Conservation (phyloP, 2,329 filamentous ascomycete species). For the Phoma sp. region DNA sequence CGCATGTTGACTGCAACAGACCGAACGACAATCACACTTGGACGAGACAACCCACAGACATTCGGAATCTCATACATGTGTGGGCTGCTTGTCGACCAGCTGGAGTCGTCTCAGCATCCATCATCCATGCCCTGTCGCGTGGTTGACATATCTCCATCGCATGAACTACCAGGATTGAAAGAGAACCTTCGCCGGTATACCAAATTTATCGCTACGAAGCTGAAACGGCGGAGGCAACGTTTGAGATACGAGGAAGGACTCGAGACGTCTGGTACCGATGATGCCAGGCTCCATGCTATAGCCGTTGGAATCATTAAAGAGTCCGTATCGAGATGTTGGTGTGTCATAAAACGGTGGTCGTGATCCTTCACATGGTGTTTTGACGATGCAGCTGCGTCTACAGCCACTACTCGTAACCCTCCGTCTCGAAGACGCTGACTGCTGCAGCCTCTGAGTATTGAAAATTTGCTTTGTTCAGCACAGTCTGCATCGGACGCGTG, state of each 20-base stretch:
- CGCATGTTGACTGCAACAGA: slow-evolving; percentile 1
- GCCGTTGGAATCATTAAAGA: slow-evolving; percentile 5
- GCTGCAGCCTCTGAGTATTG: not conserved
- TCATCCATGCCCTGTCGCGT: slow-evolving; percentile 15
- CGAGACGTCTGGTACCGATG: slow-evolving; percentile 11
- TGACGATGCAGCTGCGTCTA: not conserved
- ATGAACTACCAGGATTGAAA: slow-evolving; percentile 17
- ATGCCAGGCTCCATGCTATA: slow-evolving; percentile 11
- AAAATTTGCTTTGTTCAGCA: too few relatives aligned
- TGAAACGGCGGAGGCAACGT: slow-evolving; percentile 16
- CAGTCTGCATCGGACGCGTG: too few relatives aligned
- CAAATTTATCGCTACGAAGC: slow-evolving; percentile 12
- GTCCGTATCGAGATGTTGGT: slow-evolving; percentile 9
- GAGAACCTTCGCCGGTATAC: slow-evolving; percentile 4
- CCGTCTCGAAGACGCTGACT: not conserved
- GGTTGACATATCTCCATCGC: slow-evolving; percentile 15
- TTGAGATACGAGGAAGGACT: slow-evolving; percentile 2
- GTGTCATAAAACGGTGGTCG: slow-evolving; percentile 1
- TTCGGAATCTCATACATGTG: slow-evolving; percentile 10
- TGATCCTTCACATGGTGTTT: slow-evolving; percentile 1
- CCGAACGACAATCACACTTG: not conserved
- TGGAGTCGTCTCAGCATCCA: slow-evolving; percentile 9
- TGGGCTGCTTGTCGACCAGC: slow-evolving; percentile 12
- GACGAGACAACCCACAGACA: slow-evolving; percentile 11
- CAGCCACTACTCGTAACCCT: not conserved